These are phyloP conservation scores for Lentinula sp. DNA, from an alignment of 768 basidiomycete genomes.

Conservation along the genomic window DNA sequence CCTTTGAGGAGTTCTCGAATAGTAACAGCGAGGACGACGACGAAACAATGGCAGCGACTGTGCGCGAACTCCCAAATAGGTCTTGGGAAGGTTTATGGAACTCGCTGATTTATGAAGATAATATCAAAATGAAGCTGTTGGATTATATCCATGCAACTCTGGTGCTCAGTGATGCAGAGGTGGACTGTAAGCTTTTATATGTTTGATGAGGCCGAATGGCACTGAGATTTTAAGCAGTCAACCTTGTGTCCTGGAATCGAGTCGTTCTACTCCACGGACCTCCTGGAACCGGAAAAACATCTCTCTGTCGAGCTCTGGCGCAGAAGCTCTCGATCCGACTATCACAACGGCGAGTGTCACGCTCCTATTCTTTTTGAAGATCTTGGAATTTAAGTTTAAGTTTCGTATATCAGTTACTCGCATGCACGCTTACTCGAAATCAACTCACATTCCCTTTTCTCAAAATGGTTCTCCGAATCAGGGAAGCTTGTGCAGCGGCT, in stretches of 20 bases:
- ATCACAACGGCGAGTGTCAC: slow-evolving; percentile 58
- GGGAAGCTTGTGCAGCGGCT: slow-evolving; percentile 95
- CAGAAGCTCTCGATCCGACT: slow-evolving; percentile 93
- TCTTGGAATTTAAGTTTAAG: background rate
- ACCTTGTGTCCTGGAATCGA: slow-evolving; percentile 93
- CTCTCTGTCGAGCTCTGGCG: slow-evolving; percentile 87
- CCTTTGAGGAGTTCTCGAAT: slow-evolving; percentile 69
- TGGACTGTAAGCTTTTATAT: slow-evolving; percentile 57
- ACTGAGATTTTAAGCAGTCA: slow-evolving; percentile 41
- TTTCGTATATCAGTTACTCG: slow-evolving; percentile 53
- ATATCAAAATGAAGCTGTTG: slow-evolving; percentile 82
- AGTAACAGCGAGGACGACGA: slow-evolving; percentile 62
- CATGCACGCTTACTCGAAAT: slow-evolving; percentile 90
- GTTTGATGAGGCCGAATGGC: background rate
- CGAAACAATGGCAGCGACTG: slow-evolving; percentile 80
- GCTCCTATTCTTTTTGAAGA: background rate
- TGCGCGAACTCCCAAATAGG: slow-evolving; percentile 81
- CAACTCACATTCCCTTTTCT: slow-evolving; percentile 97
- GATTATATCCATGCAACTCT: slow-evolving; percentile 95
- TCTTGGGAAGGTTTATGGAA: slow-evolving; percentile 93
- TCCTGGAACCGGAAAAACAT: slow-evolving; percentile 97
- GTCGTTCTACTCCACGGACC: slow-evolving; percentile 94
- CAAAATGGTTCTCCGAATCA: slow-evolving; percentile 98
- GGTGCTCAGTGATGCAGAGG: slow-evolving; percentile 82
- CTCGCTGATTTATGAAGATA: slow-evolving; percentile 75